Evolutionary conservation across 1,284 basidiomycete genomes (phyloP), one percentile per base, ranked within the genome.

Genomic region (Tremellales sp.): DNA sequence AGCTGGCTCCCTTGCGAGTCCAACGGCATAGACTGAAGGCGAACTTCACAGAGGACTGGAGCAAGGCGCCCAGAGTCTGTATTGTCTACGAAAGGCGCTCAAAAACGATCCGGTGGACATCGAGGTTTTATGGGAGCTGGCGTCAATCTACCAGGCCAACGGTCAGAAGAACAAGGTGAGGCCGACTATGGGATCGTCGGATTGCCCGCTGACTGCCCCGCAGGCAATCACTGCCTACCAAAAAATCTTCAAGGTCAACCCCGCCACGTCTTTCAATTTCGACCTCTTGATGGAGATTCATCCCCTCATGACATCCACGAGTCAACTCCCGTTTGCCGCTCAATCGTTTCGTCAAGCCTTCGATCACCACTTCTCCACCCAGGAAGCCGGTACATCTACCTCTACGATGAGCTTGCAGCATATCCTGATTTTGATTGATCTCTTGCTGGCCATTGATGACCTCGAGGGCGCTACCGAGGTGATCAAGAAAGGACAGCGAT

Each of bases 121-220:
- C 8, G 84, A 87, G 50, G 85, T 87, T 1, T 79, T 94, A 21
- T 97, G 90, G 89, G 91, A 97, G 58, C 81, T 91, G 2, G 89
- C 92, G 0, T 76, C 81, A 3, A 78, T 97, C 5, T 84, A 91
- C 5, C 84, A 85, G 55, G 82, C 88, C 53, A 79, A 85, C 25
- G 83, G 81, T 1, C 82, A 89, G 29, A 72, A 83, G 34, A 76
- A 78, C 53, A 85, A 81, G 19, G 85, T 86, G 48, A 56, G 47
- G 33, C 19, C 2, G 33, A 9, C 22, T 26, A 21, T n/a, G n/a
- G n/a, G n/a, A n/a, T n/a, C n/a, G n/a, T n/a, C n/a, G n/a, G n/a
- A n/a, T n/a, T 36, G 5, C 21, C 27, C 14, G 44, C 41, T 43
- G 32, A 39, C 29, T 45, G 13, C 12, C n/a, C 8, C 9, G 25